These are phyloP conservation scores for Fusarium floridanum DNA, from an alignment of 2,329 filamentous ascomycete genomes.

Conservation along the genomic window DNA sequence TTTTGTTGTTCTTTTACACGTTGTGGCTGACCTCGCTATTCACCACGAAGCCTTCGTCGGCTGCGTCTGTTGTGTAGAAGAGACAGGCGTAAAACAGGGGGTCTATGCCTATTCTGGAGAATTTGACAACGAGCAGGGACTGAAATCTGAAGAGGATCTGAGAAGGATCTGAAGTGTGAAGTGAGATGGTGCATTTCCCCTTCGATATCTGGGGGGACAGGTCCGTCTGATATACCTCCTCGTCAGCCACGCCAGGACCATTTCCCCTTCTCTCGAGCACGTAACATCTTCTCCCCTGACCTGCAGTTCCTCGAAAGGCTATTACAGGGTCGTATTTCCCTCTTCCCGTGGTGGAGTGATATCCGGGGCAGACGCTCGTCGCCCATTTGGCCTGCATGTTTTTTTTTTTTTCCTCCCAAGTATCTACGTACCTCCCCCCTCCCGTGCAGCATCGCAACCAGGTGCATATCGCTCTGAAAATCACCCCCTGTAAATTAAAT, in stretches of 20 bases:
- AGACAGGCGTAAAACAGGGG: neutral
- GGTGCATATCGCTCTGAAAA: neutral
- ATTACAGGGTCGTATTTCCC: conserved; percentile 7
- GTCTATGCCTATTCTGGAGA: neutral
- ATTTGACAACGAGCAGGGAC: neutral
- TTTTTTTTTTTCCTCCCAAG: neutral
- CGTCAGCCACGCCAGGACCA: neutral
- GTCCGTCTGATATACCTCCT: neutral
- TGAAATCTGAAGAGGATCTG: neutral
- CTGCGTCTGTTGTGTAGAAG: too few relatives aligned
- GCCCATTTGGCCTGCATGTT: neutral
- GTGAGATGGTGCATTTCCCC: neutral
- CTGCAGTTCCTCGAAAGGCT: conserved; percentile 5
- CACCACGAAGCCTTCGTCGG: too few relatives aligned
- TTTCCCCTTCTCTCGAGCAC: neutral
- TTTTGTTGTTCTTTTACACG: too few relatives aligned
- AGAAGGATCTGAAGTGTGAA: neutral
- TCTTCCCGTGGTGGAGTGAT: neutral
- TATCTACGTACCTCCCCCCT: neutral
- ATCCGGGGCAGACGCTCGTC: neutral
- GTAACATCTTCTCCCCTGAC: conserved; percentile 15
- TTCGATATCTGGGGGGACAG: neutral
- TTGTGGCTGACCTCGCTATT: too few relatives aligned
- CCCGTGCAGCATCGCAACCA: neutral
- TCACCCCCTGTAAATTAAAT: neutral